Evolutionary conservation across 495 filamentous ascomycete species (phyloP).

Genomic region (Penicillium macrosclerotiorum): DNA sequence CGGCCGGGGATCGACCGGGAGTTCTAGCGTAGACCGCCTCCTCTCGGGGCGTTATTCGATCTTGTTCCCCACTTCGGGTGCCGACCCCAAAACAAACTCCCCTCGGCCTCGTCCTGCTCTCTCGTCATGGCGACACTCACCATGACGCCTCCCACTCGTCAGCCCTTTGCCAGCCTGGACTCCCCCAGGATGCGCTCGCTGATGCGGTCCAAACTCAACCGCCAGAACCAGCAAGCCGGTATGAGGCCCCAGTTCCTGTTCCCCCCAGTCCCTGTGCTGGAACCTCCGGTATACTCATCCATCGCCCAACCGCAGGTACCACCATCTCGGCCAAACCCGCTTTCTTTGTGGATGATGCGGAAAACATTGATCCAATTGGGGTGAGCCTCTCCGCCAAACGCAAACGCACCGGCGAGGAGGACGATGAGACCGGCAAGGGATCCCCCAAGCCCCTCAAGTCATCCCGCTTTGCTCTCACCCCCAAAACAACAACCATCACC

Average conservation of each 20-base stretch:
- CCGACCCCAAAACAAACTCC: constrained; percentile 28
- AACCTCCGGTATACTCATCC: background rate
- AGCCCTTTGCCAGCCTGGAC: constrained; percentile 46
- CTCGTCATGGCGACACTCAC: constrained; percentile 41
- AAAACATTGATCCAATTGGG: constrained; percentile 76
- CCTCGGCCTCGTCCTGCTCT: constrained; percentile 3
- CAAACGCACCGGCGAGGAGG: constrained; percentile 50
- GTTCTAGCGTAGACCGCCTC: constrained; percentile 16
- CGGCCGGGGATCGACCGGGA: too few species aligned
- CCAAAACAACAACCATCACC: constrained; percentile 29
- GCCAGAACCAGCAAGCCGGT: constrained; percentile 59
- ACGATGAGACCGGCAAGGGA: constrained; percentile 46
- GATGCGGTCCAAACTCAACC: constrained; percentile 42
- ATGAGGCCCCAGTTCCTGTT: constrained; percentile 21
- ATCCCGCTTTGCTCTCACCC: constrained; percentile 35
- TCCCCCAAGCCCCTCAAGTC: constrained; percentile 41
- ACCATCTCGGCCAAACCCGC: constrained; percentile 30
- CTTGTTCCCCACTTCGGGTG: constrained; percentile 25
- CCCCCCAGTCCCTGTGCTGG: background rate
- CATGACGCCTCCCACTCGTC: constrained; percentile 41
- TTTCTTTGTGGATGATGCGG: constrained; percentile 57
- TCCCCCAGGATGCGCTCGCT: constrained; percentile 44
- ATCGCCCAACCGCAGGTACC: constrained; percentile 25
- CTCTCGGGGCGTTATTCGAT: too few species aligned
- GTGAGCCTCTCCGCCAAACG: constrained; percentile 68